phyloP scores from a whole-genome alignment of 495 filamentous ascomycete species.

The Penicillium daleae region DNA sequence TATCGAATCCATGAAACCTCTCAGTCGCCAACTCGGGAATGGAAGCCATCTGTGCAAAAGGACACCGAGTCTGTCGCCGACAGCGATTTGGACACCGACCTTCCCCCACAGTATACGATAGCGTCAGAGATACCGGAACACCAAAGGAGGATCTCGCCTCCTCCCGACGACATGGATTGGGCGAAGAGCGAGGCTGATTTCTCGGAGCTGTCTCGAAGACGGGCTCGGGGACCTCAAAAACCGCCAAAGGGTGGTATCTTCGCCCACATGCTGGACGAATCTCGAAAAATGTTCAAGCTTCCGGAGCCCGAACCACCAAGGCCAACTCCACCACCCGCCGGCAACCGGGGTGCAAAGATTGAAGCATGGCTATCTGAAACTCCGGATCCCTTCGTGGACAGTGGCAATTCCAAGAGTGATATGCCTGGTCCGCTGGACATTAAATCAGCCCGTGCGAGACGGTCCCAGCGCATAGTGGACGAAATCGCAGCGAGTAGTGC shows the following conservation, averaged over 20 bases:
- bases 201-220: constrained; percentile 46
- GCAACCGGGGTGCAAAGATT: constrained; percentile 57
- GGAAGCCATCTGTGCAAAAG: constrained; percentile 21
- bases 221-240: constrained; percentile 41
- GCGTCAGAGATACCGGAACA: constrained; percentile 32
- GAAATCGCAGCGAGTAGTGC: constrained; percentile 16
- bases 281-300: constrained; percentile 57
- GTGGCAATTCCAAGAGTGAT: constrained; percentile 42
- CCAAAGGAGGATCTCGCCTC: constrained; percentile 31
- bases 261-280: constrained; percentile 54
- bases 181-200: constrained; percentile 50
- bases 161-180: constrained; percentile 45
- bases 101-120: constrained; percentile 11
- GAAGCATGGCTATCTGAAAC: constrained; percentile 78
- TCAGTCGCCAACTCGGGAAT: constrained; percentile 19
- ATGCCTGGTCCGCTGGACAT: constrained; percentile 51
- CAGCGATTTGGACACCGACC: constrained; percentile 32
- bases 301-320: constrained; percentile 54
- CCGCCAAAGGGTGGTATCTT: constrained; percentile 53
- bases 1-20: constrained; percentile 11
- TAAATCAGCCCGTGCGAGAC: constrained; percentile 36
- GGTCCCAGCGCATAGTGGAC: constrained; percentile 31
- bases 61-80: constrained; percentile 25
- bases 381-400: constrained; percentile 71
- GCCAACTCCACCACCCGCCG: constrained; percentile 42